Conservation (phyloP, 345 rosid genomes). For the Gossypium australe region DNA sequence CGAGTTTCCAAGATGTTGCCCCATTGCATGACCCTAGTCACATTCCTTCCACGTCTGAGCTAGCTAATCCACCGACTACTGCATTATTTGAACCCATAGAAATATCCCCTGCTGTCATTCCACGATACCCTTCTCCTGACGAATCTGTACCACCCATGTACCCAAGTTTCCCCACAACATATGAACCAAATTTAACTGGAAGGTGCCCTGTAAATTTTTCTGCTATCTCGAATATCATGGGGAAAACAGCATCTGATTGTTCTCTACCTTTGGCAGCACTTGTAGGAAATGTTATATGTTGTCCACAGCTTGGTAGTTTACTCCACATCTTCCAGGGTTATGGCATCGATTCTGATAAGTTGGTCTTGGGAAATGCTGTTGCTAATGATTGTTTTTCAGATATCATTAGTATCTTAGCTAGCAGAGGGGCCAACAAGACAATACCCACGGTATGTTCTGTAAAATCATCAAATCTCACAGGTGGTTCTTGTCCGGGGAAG, state of each 20-base stretch:
- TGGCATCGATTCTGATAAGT: slow-evolving; percentile 49
- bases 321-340: slow-evolving; percentile 79
- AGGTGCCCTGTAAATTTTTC: slow-evolving; percentile 85
- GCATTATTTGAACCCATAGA: slow-evolving; percentile 80
- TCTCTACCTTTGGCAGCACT: slow-evolving; percentile 65
- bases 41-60: slow-evolving; percentile 43
- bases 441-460: slow-evolving; percentile 72
- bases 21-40: slow-evolving; percentile 40
- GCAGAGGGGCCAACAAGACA: slow-evolving; percentile 75
- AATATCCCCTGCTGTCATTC: slow-evolving; percentile 83
- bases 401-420: slow-evolving; percentile 70
- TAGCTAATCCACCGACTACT: slow-evolving; percentile 64
- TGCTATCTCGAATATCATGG: slow-evolving; percentile 50
- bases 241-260: slow-evolving; percentile 82
- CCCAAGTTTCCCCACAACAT: slow-evolving; percentile 72
- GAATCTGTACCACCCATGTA: slow-evolving; percentile 74
- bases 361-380: slow-evolving; percentile 61
- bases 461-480: slow-evolving; percentile 76
- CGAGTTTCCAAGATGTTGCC: slow-evolving; percentile 57
- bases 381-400: slow-evolving; percentile 97
- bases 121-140: slow-evolving; percentile 52
- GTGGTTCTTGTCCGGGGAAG: slow-evolving; percentile 80
- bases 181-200: slow-evolving; percentile 80
- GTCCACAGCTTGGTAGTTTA: slow-evolving; percentile 86
- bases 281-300: slow-evolving; percentile 90